phyloP scores from a whole-genome alignment of 768 basidiomycete genomes.

The Termitomyces sp. region DNA sequence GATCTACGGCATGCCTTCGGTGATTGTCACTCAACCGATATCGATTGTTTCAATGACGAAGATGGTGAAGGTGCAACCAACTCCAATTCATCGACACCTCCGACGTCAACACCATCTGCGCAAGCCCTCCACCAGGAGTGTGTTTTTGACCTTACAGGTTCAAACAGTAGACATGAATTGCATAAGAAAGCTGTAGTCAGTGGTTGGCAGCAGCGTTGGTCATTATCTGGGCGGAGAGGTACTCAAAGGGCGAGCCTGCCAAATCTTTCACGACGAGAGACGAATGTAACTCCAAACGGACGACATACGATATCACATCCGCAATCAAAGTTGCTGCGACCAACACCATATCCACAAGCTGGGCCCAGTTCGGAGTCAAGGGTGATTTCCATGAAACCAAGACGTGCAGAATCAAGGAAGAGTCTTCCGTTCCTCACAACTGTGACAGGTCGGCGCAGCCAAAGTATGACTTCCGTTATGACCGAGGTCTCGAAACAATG shows the following conservation, averaged over 20 bases:
- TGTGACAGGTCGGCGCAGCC: neutral
- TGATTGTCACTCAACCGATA: constrained; percentile 38
- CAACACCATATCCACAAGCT: constrained; percentile 11
- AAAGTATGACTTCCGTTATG: neutral
- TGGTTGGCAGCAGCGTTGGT: constrained; percentile 54
- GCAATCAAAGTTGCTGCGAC: constrained; percentile 10
- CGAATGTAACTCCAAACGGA: constrained; percentile 39
- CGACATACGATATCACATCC: constrained; percentile 22
- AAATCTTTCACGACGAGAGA: constrained; percentile 34
- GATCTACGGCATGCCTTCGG: constrained; percentile 41
- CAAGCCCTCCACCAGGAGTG: constrained; percentile 19
- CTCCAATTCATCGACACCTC: constrained; percentile 22
- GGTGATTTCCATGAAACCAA: constrained; percentile 5
- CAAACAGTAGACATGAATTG: constrained; percentile 18
- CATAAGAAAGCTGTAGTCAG: constrained; percentile 38
- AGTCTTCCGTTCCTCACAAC: constrained; percentile 19
- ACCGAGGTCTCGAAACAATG: neutral
- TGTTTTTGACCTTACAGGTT: constrained; percentile 19
- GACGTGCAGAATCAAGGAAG: constrained; percentile 15
- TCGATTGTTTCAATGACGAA: constrained; percentile 33
- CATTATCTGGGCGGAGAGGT: constrained; percentile 35
- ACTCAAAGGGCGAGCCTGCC: constrained; percentile 13
- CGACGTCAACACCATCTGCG: constrained; percentile 24
- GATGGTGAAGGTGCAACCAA: constrained; percentile 7
- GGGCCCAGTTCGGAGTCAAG: constrained; percentile 11